Base-by-base conservation (phyloP, 2,329 filamentous ascomycete species). In the Rhinocladiella similis region DNA sequence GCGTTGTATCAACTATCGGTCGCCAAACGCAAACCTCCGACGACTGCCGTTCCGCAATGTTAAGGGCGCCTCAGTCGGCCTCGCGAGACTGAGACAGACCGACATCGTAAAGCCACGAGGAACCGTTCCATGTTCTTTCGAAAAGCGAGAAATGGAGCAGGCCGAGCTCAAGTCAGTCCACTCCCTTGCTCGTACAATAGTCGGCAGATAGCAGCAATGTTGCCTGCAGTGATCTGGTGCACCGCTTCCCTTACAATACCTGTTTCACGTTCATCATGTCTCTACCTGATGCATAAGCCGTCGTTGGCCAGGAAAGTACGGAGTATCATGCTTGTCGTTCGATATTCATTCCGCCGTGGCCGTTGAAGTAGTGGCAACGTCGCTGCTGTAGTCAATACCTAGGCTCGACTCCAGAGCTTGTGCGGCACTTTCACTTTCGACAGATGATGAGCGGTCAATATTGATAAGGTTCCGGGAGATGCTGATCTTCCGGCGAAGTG, bases 401-500 rank as follows among this genome's bases (percentile, higher is more conserved):
- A 39, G 39, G 5, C 13, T 20, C 20, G 35, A 5, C 35, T 41
- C 35, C 12, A 27, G 45, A 13, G 14, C 35, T 48, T 54, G 50
- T 4, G 48, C 57, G 7, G 48, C 22, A 38, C 50, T 48, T 47
- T 48, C 16, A 22, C 54, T 57, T 14, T 22, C 41, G 20, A 35
- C 47, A 16, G 59, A 58, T 3, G 57, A 46, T 38, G 60, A 57
- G 25, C 52, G 27, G 39, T 61, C 61, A 35, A 63, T 53, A 13
- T 54, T 47, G 22, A 63, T 54, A 29, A 63, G 25, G 16, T 47
- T 49, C 18, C 50, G 53, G 7, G 61, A 63, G 48, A 63, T 56
- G 45, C 61, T 63, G 47, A 57, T 50, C 47, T 59, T 63, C 13
- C 61, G 58, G 25, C 56, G 53, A 43, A 50, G 56, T 27, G 41